These are phyloP conservation scores for Geotrichum candidum DNA, from an alignment of 1,139 yeast species.

Conservation along the genomic window DNA sequence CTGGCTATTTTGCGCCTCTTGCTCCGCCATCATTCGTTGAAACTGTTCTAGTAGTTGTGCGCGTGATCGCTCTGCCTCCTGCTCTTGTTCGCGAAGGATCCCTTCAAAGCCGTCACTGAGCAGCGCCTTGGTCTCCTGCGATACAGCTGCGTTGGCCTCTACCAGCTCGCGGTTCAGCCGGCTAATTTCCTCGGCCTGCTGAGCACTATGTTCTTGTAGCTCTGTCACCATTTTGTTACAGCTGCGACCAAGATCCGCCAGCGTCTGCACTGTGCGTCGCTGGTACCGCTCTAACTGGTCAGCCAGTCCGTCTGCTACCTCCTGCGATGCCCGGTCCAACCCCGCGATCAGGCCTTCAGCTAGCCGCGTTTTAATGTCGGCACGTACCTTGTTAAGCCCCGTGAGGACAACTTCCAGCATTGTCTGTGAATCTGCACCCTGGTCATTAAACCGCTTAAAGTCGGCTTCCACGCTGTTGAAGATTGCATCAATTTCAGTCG, in stretches of 20 bases:
- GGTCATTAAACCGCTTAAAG: slow-evolving; percentile 12
- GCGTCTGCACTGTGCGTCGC: neutral
- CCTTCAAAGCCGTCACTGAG: neutral
- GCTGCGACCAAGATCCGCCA: neutral
- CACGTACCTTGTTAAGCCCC: slow-evolving; percentile 22
- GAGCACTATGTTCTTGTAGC: slow-evolving; percentile 10
- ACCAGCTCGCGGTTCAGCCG: slow-evolving; percentile 4
- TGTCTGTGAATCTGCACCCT: slow-evolving; percentile 18
- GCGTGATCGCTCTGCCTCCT: slow-evolving; percentile 10
- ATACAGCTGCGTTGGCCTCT: neutral
- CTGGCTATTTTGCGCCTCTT: neutral
- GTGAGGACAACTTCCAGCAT: slow-evolving; percentile 21
- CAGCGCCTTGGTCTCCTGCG: neutral
- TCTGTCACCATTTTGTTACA: slow-evolving; percentile 3
- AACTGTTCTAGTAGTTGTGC: slow-evolving; percentile 9
- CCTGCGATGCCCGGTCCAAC: slow-evolving; percentile 21
- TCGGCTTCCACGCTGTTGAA: slow-evolving; percentile 16
- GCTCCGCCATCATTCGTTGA: slow-evolving; percentile 10
- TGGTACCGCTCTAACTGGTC: slow-evolving; percentile 5
- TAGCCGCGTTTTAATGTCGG: slow-evolving; percentile 22
- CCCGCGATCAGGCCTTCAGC: slow-evolving; percentile 20
- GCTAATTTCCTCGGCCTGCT: slow-evolving; percentile 9
- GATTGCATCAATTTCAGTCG: slow-evolving; percentile 19
- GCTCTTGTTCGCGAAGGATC: slow-evolving; percentile 5
- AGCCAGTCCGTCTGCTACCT: slow-evolving; percentile 12